Evolutionary conservation across 441 rosid genomes (phyloP).

Genomic region (Flueggea neowawraea): DNA sequence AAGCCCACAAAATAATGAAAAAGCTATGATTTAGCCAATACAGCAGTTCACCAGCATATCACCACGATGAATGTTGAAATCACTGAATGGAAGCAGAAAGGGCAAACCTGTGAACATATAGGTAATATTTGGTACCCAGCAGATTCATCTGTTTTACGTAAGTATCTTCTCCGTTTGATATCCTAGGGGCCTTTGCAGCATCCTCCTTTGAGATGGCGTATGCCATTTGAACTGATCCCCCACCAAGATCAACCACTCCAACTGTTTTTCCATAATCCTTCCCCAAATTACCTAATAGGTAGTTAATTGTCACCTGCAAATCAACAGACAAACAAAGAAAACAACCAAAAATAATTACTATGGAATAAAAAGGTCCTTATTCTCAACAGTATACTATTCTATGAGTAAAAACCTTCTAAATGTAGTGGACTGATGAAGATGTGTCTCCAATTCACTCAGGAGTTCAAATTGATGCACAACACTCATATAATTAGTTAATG

Average conservation of each 20-base stretch:
- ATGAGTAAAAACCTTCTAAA: no score
- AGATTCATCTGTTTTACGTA: conserved; percentile 84
- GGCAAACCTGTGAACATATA: conserved; percentile 93
- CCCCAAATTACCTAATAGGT: conserved; percentile 76
- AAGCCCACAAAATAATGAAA: no score
- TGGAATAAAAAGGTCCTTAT: background rate
- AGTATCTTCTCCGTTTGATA: conserved; percentile 65
- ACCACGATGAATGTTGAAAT: no score
- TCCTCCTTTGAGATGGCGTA: conserved; percentile 84
- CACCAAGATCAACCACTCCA: conserved; percentile 99
- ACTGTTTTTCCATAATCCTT: conserved; percentile 70
- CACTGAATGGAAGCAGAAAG: conserved; percentile 11
- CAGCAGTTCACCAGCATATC: no score
- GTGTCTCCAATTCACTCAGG: no score
- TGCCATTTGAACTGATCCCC: conserved; percentile 99
- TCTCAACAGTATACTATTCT: no score
- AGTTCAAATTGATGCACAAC: no score
- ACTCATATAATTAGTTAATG: no score
- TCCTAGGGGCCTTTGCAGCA: conserved; percentile 73
- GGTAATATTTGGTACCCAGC: conserved; percentile 77
- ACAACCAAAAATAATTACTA: background rate
- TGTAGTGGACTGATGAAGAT: no score
- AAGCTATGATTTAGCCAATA: no score
- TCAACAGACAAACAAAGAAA: conserved; percentile 2
- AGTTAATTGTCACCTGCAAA: conserved; percentile 89